These are phyloP conservation scores for Stylonectria norvegica DNA, from an alignment of 2,329 filamentous ascomycete genomes.

Conservation along the genomic window DNA sequence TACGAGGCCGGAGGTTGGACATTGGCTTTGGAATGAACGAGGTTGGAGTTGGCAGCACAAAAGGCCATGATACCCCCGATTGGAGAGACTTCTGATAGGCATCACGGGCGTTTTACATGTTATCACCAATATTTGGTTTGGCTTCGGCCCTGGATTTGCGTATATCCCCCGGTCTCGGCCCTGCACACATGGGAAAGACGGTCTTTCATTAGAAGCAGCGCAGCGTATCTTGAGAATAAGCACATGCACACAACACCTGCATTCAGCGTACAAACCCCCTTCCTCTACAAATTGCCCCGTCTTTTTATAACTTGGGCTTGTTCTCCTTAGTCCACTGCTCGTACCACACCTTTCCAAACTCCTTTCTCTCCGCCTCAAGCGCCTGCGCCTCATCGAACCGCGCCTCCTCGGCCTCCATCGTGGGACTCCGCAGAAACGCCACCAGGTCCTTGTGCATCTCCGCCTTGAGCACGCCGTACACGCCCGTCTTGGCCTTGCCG, in stretches of 20 bases:
- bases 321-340: constrained; percentile 46
- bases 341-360: constrained; percentile 45
- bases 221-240: no score
- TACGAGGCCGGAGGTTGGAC: constrained; percentile 20
- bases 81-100: background rate
- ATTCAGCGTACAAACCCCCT: no score
- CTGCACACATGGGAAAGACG: no score
- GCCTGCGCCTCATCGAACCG: constrained; percentile 41
- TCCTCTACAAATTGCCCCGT: no score
- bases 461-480: constrained; percentile 68
- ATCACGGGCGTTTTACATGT: no score
- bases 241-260: no score
- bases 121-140: no score
- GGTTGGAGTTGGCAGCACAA: constrained; percentile 23
- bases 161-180: background rate
- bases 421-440: constrained; percentile 51
- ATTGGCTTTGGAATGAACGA: constrained; percentile 18
- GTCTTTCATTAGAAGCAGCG: no score
- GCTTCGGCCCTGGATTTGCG: background rate
- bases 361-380: constrained; percentile 40
- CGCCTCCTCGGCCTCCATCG: constrained; percentile 48
- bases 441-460: constrained; percentile 72
- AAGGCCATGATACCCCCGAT: constrained; percentile 29
- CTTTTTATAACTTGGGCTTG: constrained; percentile 39
- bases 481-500: constrained; percentile 59